Conservation (phyloP, 2,329 filamentous ascomycete species). For the Alternaria metachromatica region DNA sequence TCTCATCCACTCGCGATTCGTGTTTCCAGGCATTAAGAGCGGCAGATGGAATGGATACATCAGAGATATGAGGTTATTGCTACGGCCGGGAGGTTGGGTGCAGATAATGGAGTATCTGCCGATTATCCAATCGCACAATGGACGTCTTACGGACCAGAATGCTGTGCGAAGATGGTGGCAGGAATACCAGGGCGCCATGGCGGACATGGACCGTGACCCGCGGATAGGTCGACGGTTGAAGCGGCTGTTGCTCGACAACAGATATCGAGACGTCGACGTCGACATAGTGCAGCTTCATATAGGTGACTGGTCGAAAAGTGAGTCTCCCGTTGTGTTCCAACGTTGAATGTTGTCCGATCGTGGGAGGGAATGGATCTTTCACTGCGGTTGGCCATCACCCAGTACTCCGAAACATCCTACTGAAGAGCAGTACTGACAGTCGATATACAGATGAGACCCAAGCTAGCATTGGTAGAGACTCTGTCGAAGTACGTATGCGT, state of each 20-base stretch:
- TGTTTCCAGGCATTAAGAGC: slow-evolving; percentile 74
- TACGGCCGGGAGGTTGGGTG: slow-evolving; percentile 81
- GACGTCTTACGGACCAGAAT: slow-evolving; percentile 67
- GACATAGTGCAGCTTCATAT: slow-evolving; percentile 44
- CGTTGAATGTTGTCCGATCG: neutral
- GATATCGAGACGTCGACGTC: slow-evolving; percentile 40
- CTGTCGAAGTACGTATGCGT: slow-evolving; percentile 15
- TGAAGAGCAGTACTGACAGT: slow-evolving; percentile 3
- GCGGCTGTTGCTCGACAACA: slow-evolving; percentile 37
- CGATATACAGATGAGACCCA: slow-evolving; percentile 34
- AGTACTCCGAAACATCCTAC: neutral
- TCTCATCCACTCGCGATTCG: slow-evolving; percentile 78
- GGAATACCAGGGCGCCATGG: slow-evolving; percentile 45
- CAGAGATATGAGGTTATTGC: slow-evolving; percentile 73
- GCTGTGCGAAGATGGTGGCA: slow-evolving; percentile 47
- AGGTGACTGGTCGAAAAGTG: slow-evolving; percentile 48
- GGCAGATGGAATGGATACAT: slow-evolving; percentile 78
- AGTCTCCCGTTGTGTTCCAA: neutral
- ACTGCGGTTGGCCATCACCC: neutral
- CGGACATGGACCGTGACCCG: slow-evolving; percentile 41
- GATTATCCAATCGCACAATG: slow-evolving; percentile 85
- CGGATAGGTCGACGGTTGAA: slow-evolving; percentile 41
- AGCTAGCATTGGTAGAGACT: slow-evolving; percentile 38
- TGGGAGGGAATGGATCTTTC: neutral
- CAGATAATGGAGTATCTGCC: slow-evolving; percentile 90